Evolutionary conservation across 1,284 basidiomycete genomes (phyloP), one percentile per base, ranked within the genome.

Genomic region (Naganishia cerealis): DNA sequence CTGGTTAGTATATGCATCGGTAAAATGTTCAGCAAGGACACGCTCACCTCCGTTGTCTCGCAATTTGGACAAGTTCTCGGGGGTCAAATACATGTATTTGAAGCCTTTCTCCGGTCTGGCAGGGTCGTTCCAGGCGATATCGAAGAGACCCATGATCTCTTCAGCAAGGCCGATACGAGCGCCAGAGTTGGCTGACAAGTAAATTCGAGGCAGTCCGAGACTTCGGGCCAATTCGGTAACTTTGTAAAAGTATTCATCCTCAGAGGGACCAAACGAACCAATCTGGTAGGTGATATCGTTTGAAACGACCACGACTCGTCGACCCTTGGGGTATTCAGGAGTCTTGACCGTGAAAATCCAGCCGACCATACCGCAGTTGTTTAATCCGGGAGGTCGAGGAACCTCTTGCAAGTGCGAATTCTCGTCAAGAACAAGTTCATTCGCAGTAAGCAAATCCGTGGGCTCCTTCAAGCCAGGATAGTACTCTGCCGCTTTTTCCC

Each of bases 251-350:
- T 91, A 98, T 71, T 92, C 89, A 82, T 99, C 96, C 81, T 99
- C 96, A 9, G 84, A 78, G 48, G 96, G 96, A 66, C 95, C 96
- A 79, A 99, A 99, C 13, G 95, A 98, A 73, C 96, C 96, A 71
- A 97, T 98, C 83, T 93, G 95, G 85, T 88, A 95, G 24, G 96
- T 99, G 81, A 99, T 99, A 77, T 99, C 96, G 83, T 99, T 99
- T 68, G 96, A 93, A 71, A 99, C 87, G 67, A 94, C 89, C 12
- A 99, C 89, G 1, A 90, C 86, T 72, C 86, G 87, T 74, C 96
- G 91, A 43, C 96, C 96, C 54, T 86, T 82, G 61, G 92, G 92
- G 82, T 87, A 97, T 82, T 99, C 96, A 13, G 96, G 96, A 0
- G 96, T 99, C 75, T 86, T 85, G 74, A 98, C 85, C 6, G 88